A percentile compares a stretch with the other conserved stretches of the same genome.
These are phyloP conservation scores for Chenopodium suecicum DNA, from an alignment of 148 eudicot genomes.

Conservation along the genomic window DNA sequence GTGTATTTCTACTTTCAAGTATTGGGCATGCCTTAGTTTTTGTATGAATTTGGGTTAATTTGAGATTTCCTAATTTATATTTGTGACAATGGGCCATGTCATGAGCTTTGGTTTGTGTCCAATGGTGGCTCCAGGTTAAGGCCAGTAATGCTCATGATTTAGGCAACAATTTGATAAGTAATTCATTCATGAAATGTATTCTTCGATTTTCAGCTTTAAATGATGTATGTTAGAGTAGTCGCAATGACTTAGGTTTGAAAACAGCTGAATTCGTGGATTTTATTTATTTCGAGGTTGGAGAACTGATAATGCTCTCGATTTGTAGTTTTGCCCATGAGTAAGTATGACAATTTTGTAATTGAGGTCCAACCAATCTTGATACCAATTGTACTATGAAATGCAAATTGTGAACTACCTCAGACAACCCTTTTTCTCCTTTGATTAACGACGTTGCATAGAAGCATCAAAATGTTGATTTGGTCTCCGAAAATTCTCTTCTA, in stretches of 20 bases:
- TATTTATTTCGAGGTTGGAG: neutral
- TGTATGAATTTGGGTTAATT: no score
- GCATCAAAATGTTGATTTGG: neutral
- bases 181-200: neutral
- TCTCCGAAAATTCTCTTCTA: neutral
- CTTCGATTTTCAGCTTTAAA: neutral
- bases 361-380: neutral
- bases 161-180: no score
- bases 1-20: no score
- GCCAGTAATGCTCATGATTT: no score
- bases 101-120: no score
- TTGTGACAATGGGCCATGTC: no score
- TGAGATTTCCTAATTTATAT: no score
- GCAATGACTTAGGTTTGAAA: neutral
- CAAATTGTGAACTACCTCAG: neutral
- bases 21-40: no score
- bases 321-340: neutral
- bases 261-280: neutral
- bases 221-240: neutral
- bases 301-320: neutral
- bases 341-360: neutral
- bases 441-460: neutral
- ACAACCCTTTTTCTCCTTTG: neutral
- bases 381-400: neutral
- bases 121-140: no score